Evolutionary conservation across 1,284 basidiomycete species (phyloP).

Genomic region (Phlebopus sp.): DNA sequence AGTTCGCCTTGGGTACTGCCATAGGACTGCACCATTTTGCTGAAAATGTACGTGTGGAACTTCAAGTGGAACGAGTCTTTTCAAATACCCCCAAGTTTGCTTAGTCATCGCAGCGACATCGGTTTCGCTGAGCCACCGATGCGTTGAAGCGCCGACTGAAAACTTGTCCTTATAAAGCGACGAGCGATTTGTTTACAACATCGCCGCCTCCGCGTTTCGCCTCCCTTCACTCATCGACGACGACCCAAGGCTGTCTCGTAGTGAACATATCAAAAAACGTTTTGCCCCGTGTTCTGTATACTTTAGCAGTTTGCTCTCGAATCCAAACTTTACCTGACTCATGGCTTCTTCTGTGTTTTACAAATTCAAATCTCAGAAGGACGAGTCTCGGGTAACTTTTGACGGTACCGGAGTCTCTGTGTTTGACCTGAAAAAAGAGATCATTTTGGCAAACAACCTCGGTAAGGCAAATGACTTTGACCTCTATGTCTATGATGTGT

Average conservation of each 20-base stretch:
- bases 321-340: constrained; percentile 30
- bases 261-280: constrained; percentile 20
- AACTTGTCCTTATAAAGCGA: neutral
- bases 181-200: neutral
- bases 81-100: constrained; percentile 3
- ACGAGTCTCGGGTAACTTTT: constrained; percentile 94
- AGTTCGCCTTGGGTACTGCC: constrained; percentile 20
- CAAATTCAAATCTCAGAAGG: constrained; percentile 94
- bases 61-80: constrained; percentile 16
- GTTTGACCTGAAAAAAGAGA: constrained; percentile 98
- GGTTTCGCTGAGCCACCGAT: neutral
- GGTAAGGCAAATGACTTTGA: constrained; percentile 98
- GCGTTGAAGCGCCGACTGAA: neutral
- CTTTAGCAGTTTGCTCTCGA: constrained; percentile 13
- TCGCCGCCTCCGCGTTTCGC: neutral
- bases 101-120: constrained; percentile 15
- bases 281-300: constrained; percentile 16
- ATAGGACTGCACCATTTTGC: constrained; percentile 29
- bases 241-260: constrained; percentile 15
- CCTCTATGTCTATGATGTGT: constrained; percentile 80
- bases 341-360: constrained; percentile 98
- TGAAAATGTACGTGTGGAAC: neutral
- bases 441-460: constrained; percentile 94
- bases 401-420: constrained; percentile 98
- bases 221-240: constrained; percentile 2